These are phyloP conservation scores for Cryptomeria japonica DNA, from an alignment of 75 land plant genomes.

Conservation along the genomic window DNA sequence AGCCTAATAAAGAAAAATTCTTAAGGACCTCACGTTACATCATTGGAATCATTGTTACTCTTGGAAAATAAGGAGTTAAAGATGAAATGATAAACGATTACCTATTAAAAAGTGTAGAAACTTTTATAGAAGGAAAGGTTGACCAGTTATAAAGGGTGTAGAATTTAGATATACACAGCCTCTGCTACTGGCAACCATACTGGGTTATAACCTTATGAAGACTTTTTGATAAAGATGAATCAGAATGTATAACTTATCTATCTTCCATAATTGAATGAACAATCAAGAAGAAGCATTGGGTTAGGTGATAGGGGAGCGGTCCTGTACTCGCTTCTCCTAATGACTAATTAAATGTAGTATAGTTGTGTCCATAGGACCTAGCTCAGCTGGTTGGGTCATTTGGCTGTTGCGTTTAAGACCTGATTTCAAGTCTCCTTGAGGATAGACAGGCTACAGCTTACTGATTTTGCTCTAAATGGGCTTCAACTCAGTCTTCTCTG, in stretches of 20 bases:
- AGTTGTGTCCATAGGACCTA: slow-evolving; percentile 1
- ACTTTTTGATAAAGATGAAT: no score
- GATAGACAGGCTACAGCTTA: no score
- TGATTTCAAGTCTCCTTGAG: no score
- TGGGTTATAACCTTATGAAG: neutral
- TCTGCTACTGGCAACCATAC: neutral
- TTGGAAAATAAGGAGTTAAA: neutral
- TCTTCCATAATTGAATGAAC: no score
- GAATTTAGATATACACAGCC: neutral
- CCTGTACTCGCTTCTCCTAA: no score
- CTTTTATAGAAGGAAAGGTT: neutral
- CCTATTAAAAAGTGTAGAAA: neutral
- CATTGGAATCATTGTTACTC: neutral
- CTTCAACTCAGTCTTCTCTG: no score
- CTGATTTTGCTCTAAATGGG: no score
- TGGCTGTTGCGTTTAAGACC: no score
- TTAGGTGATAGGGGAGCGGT: no score
- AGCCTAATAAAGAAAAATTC: neutral
- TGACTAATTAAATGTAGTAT: neutral
- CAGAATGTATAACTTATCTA: no score
- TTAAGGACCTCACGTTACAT: neutral
- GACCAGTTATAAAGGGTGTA: neutral
- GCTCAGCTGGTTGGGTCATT: no score
- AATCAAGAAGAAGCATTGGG: no score
- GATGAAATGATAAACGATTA: neutral